These are phyloP conservation scores for Cercospora sp. DNA, from an alignment of 2,329 filamentous ascomycete genomes.

Conservation along the genomic window DNA sequence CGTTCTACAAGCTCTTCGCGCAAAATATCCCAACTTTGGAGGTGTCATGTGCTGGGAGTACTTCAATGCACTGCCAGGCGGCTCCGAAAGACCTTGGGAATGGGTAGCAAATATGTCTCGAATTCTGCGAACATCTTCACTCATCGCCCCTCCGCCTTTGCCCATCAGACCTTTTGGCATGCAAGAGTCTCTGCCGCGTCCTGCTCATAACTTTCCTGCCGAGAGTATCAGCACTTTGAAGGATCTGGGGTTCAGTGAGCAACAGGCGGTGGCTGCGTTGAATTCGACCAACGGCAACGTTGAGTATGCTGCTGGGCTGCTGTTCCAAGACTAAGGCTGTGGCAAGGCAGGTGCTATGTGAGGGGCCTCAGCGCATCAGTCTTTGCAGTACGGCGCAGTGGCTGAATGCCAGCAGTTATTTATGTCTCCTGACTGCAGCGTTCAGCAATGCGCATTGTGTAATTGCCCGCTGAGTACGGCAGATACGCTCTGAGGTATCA, in stretches of 20 bases:
- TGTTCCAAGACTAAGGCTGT: constrained; percentile 45
- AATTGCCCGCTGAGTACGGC: background rate
- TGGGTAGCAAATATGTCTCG: constrained; percentile 72
- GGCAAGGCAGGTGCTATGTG: background rate
- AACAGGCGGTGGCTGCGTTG: constrained; percentile 51
- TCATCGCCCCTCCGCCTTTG: constrained; percentile 26
- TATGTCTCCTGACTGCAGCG: background rate
- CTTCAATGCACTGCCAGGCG: constrained; percentile 76
- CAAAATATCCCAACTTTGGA: constrained; percentile 69
- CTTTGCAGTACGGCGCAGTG: background rate
- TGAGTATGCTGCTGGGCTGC: constrained; percentile 50
- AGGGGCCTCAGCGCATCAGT: background rate
- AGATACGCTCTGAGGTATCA: background rate
- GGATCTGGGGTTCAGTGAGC: constrained; percentile 49
- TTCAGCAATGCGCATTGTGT: background rate
- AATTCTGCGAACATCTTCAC: constrained; percentile 40
- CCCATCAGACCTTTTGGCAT: constrained; percentile 39
- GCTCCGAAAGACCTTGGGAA: constrained; percentile 65
- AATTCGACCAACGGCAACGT: constrained; percentile 53
- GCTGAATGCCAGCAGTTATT: background rate
- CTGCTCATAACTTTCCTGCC: constrained; percentile 43
- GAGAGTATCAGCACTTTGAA: constrained; percentile 47
- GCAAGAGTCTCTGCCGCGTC: constrained; percentile 36
- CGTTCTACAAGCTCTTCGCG: constrained; percentile 59
- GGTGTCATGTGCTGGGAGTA: constrained; percentile 97